Conservation (phyloP, 2,329 filamentous ascomycete species). For the Sphaerulina vaccinii region DNA sequence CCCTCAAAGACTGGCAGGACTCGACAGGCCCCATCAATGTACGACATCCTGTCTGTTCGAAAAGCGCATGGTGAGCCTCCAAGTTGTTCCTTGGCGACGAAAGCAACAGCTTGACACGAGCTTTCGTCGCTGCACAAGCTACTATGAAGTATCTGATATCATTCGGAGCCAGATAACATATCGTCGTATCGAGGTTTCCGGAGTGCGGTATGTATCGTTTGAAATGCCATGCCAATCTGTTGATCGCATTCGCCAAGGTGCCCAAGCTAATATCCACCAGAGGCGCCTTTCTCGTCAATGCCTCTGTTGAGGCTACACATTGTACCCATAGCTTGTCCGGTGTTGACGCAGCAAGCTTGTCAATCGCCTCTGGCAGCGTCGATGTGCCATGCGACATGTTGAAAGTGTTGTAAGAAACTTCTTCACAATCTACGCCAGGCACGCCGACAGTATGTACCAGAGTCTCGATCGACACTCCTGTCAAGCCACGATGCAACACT, state of each 20-base stretch:
- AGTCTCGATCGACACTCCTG: not conserved
- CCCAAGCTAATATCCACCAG: conserved; percentile 1
- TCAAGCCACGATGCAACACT: not conserved
- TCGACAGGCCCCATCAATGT: not conserved
- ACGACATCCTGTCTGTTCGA: conserved; percentile 13
- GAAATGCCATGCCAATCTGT: conserved; percentile 16
- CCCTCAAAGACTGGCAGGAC: not conserved
- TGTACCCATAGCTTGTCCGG: conserved; percentile 9
- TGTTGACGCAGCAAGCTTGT: not conserved
- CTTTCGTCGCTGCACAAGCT: conserved; percentile 19
- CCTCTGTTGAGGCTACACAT: conserved; percentile 8
- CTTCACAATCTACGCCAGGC: too few relatives aligned
- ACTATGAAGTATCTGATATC: conserved; percentile 20
- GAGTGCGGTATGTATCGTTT: not conserved
- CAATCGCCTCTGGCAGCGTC: not conserved
- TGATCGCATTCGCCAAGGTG: conserved; percentile 12
- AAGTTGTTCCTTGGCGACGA: conserved; percentile 16
- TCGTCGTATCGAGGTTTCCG: conserved; percentile 4
- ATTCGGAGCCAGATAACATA: conserved; percentile 19
- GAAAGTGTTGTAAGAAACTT: too few relatives aligned
- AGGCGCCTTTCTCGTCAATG: conserved; percentile 2
- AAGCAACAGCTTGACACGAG: conserved; percentile 11
- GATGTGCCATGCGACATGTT: not conserved
- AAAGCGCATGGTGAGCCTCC: conserved; percentile 9
- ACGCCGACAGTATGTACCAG: too few relatives aligned